These are phyloP conservation scores for Lasiosphaeriaceae sp. DNA, from an alignment of 495 filamentous ascomycete genomes.

Conservation along the genomic window DNA sequence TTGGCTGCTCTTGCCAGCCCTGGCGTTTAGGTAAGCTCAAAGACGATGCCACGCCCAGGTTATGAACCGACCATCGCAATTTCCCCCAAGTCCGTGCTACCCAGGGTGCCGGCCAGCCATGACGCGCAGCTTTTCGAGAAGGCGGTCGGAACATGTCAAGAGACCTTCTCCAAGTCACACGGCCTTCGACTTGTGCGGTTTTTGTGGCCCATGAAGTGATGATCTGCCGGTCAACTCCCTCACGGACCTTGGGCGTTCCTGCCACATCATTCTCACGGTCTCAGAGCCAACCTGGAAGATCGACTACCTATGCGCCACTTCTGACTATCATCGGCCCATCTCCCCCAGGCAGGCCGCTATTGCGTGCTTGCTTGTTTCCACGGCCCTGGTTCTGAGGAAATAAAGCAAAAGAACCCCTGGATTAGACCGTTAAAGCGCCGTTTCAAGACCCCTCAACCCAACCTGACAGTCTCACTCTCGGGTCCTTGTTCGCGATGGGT, in stretches of 20 bases:
- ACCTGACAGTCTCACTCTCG: too few relatives aligned
- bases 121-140: slow-evolving; percentile 8
- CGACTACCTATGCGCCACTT: too few relatives aligned
- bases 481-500: too few relatives aligned
- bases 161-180: background rate
- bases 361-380: too few relatives aligned
- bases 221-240: background rate
- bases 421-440: too few relatives aligned
- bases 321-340: too few relatives aligned
- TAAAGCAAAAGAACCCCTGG: too few relatives aligned
- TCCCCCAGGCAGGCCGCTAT: too few relatives aligned
- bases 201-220: background rate
- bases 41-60: background rate
- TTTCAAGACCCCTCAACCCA: too few relatives aligned
- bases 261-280: background rate
- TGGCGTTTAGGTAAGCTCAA: background rate
- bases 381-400: too few relatives aligned
- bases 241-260: background rate
- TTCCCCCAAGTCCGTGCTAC: background rate
- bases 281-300: background rate
- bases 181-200: background rate
- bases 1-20: background rate
- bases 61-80: background rate
- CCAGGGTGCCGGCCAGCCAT: slow-evolving; percentile 3
- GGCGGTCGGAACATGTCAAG: slow-evolving; percentile 5